Evolutionary conservation across 1,139 yeast species (phyloP).

Genomic region (Saccharomyces hybrid): DNA sequence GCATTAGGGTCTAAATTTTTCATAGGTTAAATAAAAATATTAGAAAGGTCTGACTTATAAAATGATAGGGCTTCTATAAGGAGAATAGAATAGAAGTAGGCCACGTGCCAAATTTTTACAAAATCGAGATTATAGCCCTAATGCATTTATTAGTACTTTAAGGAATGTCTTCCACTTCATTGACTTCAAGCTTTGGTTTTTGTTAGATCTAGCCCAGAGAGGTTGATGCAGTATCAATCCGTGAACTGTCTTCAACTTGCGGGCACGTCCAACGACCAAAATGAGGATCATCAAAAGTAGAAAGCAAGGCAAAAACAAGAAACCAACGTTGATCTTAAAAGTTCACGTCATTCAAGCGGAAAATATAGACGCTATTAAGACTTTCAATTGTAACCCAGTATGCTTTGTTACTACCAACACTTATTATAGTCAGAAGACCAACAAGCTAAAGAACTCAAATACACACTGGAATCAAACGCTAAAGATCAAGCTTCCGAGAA

Average conservation of each 20-base stretch:
- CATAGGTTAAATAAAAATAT: neutral
- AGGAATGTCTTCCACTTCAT: neutral
- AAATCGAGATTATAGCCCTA: neutral
- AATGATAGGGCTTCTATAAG: neutral
- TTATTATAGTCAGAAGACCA: slow-evolving; percentile 20
- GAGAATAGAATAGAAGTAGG: neutral
- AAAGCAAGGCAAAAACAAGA: slow-evolving; percentile 10
- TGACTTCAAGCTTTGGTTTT: neutral
- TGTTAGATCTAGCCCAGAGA: neutral
- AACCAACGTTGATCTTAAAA: slow-evolving; percentile 16
- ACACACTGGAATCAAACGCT: slow-evolving; percentile 24
- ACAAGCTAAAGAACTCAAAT: slow-evolving; percentile 18
- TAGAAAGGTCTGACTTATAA: neutral
- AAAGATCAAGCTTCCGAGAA: slow-evolving; percentile 23
- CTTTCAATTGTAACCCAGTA: slow-evolving; percentile 26
- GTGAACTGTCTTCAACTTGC: neutral
- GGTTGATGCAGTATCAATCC: neutral
- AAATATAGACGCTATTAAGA: slow-evolving; percentile 20
- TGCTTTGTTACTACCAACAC: slow-evolving; percentile 27
- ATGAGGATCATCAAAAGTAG: slow-evolving; percentile 19
- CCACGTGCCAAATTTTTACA: neutral
- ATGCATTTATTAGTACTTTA: neutral
- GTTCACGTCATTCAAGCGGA: slow-evolving; percentile 21
- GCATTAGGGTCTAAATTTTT: neutral
- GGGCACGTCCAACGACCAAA: neutral